A percentile compares a stretch with the other conserved stretches of the same genome.
Conservation (phyloP, 257 asterid species). For the Solanum rostratum region DNA sequence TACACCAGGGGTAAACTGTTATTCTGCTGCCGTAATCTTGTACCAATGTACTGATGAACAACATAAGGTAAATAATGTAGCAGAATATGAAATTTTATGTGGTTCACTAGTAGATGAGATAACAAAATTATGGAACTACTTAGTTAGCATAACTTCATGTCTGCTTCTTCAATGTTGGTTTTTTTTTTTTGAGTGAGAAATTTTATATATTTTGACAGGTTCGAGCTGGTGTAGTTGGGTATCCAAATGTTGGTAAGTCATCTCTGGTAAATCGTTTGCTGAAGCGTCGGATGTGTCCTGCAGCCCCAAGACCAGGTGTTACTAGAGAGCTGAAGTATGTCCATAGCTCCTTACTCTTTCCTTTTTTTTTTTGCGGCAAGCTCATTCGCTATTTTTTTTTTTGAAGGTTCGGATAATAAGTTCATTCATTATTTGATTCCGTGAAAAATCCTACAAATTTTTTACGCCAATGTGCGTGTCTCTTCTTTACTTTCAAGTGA, state of each 20-base stretch:
- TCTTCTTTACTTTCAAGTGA: not conserved
- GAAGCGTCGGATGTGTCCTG: conserved; percentile 94
- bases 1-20: not conserved
- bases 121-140: not conserved
- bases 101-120: not conserved
- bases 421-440: not conserved
- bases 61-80: not conserved
- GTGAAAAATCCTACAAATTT: not conserved
- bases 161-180: not conserved
- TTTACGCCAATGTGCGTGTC: not conserved
- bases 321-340: conserved; percentile 85
- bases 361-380: not conserved
- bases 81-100: not conserved
- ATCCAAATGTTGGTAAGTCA: conserved; percentile 97
- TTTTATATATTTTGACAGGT: conserved; percentile 33
- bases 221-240: conserved; percentile 93
- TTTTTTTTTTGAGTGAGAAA: not conserved
- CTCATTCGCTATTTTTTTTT: too few species aligned
- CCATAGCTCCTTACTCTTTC: not conserved
- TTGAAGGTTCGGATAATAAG: too few species aligned
- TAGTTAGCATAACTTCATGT: not conserved
- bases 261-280: conserved; percentile 88
- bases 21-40: not conserved
- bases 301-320: conserved; percentile 99
- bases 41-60: not conserved